Evolutionary conservation across 768 basidiomycete species (phyloP), one percentile per base, ranked within the genome.

Genomic region (Phanerochaete sordida): DNA sequence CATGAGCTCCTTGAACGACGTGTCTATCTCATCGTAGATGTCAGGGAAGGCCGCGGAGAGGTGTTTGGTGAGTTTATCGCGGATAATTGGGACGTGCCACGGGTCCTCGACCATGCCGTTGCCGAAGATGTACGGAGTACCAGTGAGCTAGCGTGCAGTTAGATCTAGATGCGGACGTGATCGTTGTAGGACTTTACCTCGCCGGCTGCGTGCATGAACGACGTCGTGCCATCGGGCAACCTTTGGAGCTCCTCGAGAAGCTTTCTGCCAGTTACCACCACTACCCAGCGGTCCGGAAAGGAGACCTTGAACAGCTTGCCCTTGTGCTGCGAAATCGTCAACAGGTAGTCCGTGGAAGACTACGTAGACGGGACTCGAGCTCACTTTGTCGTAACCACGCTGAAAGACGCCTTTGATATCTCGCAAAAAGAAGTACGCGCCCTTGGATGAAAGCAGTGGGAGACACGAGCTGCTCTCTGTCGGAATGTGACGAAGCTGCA

Each of bases 201-300:
- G 58, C 68, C 67, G 43, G 76, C 72, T 3, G 75, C 77, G 15
- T 78, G 72, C 59, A 70, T 68, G 46, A 79, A 74, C 24, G 81
- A 82, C 9, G 82, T 67, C 26, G 72, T 70, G 26, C 79, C 74
- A 46, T 81, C 81, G 2, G 77, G 71, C 16, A 77, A 74, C 58
- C 69, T 76, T 23, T 81, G 75, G 16, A 86, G 66, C 49, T 86
- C 84, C 9, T 84, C 79, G 12, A 84, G 69, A 49, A 79, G 68
- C 24, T 76, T 64, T 0, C 72, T 70, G 1, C 80, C 78, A 26
- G 73, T 76, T 28, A 81, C 66, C 8, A 85, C 70, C 23, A 82
- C 73, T n/a, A 77, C 60, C 82, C 83, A 84, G 55, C 74, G 72
- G 46, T 78, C 73, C 45, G 79, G 63, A 48, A 75, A 70, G 0